Percentiles rank a stretch among this genome's conserved stretches.
These are phyloP conservation scores for Grifola frondosa DNA, from an alignment of 1,284 basidiomycete species.

Conservation along the genomic window DNA sequence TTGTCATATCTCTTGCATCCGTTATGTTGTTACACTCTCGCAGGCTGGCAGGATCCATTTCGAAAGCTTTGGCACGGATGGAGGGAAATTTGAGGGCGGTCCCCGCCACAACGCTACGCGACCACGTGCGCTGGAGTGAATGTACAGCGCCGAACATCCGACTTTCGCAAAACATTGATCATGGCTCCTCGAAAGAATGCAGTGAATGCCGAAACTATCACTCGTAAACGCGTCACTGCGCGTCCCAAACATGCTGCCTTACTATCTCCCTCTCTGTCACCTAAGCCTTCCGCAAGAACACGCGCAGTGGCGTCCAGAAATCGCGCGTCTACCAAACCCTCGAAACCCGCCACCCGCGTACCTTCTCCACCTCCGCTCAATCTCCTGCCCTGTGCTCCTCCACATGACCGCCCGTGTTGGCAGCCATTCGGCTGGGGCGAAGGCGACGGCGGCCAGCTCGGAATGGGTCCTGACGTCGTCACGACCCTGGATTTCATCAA, in stretches of 20 bases:
- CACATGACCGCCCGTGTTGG: conserved; percentile 47
- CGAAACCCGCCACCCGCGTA: not conserved
- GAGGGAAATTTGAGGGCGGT: no score
- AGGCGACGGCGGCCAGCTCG: conserved; percentile 88
- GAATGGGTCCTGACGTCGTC: conserved; percentile 63
- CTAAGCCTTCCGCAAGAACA: not conserved
- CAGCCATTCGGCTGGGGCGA: conserved; percentile 82
- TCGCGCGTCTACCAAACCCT: not conserved
- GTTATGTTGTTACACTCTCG: no score
- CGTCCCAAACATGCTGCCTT: not conserved
- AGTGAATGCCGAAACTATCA: no score
- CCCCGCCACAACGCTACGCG: no score
- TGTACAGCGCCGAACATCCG: no score
- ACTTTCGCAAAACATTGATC: no score
- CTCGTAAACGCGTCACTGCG: no score
- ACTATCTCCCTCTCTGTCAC: not conserved
- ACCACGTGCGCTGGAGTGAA: no score
- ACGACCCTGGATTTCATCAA: conserved; percentile 59
- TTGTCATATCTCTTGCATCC: no score
- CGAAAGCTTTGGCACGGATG: no score
- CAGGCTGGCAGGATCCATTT: no score
- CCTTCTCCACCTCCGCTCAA: not conserved
- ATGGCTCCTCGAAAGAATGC: no score
- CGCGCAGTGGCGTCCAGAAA: not conserved
- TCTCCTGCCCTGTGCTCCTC: not conserved